phyloP scores from a whole-genome alignment of 257 asterid genomes.

The Solanum chaucha region DNA sequence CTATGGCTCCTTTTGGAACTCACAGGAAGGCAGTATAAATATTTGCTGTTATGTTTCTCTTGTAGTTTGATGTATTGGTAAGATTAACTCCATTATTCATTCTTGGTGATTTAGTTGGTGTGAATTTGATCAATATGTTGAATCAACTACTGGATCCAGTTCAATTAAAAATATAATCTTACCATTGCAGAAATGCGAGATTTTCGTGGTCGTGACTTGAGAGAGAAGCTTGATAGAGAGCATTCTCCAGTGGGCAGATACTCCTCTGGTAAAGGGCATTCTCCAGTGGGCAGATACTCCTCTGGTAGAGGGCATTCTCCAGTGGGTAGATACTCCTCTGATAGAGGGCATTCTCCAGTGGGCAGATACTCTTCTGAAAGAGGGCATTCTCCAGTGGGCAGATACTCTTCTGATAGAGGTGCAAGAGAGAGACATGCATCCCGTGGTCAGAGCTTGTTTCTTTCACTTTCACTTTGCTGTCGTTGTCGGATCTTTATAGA shows the following conservation, averaged over 20 bases:
- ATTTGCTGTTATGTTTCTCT: conserved; percentile 51
- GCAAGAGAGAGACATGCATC: conserved; percentile 66
- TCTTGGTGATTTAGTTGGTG: conserved; percentile 17
- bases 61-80: conserved; percentile 53
- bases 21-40: conserved; percentile 54
- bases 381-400: conserved; percentile 60
- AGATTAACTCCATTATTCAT: conserved; percentile 30
- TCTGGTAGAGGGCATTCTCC: conserved; percentile 57
- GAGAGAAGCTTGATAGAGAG: conserved; percentile 65
- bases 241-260: conserved; percentile 55
- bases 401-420: conserved; percentile 20
- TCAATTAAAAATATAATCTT: conserved; percentile 3
- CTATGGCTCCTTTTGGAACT: conserved; percentile 57
- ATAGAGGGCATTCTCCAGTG: conserved; percentile 58
- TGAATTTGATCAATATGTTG: not conserved
- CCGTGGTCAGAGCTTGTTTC: conserved; percentile 40
- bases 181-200: conserved; percentile 58
- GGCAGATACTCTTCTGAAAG: conserved; percentile 30
- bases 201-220: conserved; percentile 52
- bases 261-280: conserved; percentile 39
- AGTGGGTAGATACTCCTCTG: conserved; percentile 27
- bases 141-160: conserved; percentile 1
- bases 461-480: not conserved
- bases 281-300: conserved; percentile 55
- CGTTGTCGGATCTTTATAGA: not conserved